Conservation (phyloP, 306 rosid genomes). For the Rubus idaeus region DNA sequence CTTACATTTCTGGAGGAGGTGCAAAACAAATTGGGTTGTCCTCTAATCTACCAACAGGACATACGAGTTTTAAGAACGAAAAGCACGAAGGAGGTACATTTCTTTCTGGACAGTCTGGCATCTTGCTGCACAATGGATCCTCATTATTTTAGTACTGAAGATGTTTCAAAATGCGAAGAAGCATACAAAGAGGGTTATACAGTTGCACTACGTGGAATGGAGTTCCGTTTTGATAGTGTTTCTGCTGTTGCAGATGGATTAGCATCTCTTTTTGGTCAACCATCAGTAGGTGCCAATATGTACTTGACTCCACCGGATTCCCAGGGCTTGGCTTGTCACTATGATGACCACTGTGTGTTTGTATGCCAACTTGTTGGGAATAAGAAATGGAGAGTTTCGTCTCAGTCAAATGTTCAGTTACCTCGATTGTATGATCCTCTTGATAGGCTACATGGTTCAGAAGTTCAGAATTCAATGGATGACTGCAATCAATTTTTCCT, state of each 20-base stretch:
- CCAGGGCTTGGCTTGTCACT: slow-evolving; percentile 80
- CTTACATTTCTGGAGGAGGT: slow-evolving; percentile 60
- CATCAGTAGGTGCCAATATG: slow-evolving; percentile 87
- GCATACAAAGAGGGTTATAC: slow-evolving; percentile 77
- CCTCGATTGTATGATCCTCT: slow-evolving; percentile 74
- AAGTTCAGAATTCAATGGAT: slow-evolving; percentile 38
- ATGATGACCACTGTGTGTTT: slow-evolving; percentile 87
- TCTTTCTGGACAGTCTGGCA: slow-evolving; percentile 42
- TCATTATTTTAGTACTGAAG: slow-evolving; percentile 40
- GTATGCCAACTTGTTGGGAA: slow-evolving; percentile 81
- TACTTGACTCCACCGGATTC: slow-evolving; percentile 89
- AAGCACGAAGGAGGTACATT: slow-evolving; percentile 60
- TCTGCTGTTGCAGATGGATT: slow-evolving; percentile 68
- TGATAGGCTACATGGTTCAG: slow-evolving; percentile 33
- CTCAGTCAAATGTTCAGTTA: slow-evolving; percentile 46
- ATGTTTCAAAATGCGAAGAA: slow-evolving; percentile 54
- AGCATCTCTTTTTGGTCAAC: slow-evolving; percentile 78
- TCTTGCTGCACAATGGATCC: slow-evolving; percentile 39
- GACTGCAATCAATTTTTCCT: slow-evolving; percentile 48
- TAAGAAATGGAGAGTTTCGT: slow-evolving; percentile 66
- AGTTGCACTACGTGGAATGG: slow-evolving; percentile 82
- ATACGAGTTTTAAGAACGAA: slow-evolving; percentile 68
- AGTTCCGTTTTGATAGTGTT: slow-evolving; percentile 59
- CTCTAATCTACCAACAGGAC: slow-evolving; percentile 70
- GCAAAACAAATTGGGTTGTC: slow-evolving; percentile 62